Percentiles rank a stretch among this genome's conserved stretches.
Conservation (phyloP, 352 stramenopile species). For the Pythium apleroticum region DNA sequence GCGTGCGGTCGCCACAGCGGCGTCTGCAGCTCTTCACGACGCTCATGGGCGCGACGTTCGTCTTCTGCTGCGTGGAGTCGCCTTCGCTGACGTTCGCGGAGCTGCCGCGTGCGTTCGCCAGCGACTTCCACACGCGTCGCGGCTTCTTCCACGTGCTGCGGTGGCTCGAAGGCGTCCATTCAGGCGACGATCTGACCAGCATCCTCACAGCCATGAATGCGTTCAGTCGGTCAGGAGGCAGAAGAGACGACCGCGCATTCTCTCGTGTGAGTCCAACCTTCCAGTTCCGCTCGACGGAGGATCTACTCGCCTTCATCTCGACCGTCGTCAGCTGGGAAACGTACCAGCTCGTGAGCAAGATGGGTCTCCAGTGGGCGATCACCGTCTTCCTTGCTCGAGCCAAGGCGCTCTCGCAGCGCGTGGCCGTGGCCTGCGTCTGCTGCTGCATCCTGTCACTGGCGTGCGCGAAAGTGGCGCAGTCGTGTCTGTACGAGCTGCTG, state of each 20-base stretch:
- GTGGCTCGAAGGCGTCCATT: constrained; percentile 56
- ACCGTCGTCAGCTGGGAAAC: constrained; percentile 31
- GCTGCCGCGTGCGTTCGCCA: constrained; percentile 27
- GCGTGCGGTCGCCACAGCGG: constrained; percentile 1
- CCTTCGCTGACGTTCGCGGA: constrained; percentile 40
- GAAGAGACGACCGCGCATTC: background rate
- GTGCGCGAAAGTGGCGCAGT: constrained; percentile 51
- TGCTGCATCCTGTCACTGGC: constrained; percentile 47
- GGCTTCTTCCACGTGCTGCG: constrained; percentile 53
- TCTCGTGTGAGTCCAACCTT: background rate
- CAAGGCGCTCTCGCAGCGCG: constrained; percentile 33
- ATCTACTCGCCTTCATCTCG: constrained; percentile 23
- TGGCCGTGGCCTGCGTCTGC: constrained; percentile 38
- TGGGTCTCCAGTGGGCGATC: constrained; percentile 47
- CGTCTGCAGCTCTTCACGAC: constrained; percentile 33
- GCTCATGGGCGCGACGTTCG: constrained; percentile 26
- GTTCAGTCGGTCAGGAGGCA: background rate
- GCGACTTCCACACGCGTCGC: constrained; percentile 35
- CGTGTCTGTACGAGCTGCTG: constrained; percentile 33
- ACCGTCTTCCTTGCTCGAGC: constrained; percentile 44
- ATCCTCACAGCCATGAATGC: constrained; percentile 22
- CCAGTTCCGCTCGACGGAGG: constrained; percentile 8
- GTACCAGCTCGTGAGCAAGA: constrained; percentile 38
- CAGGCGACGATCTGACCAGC: constrained; percentile 36
- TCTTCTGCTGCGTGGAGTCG: constrained; percentile 31